Evolutionary conservation across 164 flowering plant genomes (phyloP).

Genomic region (Annona cherimola): DNA sequence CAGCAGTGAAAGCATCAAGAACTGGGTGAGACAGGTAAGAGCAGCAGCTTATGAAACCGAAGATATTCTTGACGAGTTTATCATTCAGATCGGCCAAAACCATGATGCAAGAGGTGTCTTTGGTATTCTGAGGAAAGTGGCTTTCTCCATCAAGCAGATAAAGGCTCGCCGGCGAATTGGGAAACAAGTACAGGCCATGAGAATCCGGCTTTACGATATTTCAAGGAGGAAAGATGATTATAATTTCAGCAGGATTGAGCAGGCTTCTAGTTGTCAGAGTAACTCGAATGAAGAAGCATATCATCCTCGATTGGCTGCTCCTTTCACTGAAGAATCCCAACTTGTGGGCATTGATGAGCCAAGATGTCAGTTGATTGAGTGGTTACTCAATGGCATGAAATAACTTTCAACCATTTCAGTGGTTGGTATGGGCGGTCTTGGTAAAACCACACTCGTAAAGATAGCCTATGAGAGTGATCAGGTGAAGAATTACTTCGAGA

Average conservation of each 20-base stretch:
- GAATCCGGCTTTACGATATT: background rate
- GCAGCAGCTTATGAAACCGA: conserved; percentile 1
- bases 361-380: background rate
- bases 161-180: background rate
- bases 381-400: conserved; percentile 20
- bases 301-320: background rate
- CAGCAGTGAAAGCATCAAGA: background rate
- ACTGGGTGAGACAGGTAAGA: conserved; percentile 4
- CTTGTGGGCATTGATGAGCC: conserved; percentile 1
- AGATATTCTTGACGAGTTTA: background rate
- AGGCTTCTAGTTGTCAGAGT: background rate
- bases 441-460: conserved; percentile 21
- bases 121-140: background rate
- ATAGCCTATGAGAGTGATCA: conserved; percentile 5
- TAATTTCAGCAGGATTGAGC: background rate
- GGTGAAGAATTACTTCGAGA: conserved; percentile 8
- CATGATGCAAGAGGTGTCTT: background rate
- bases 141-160: background rate
- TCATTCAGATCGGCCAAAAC: too few species aligned
- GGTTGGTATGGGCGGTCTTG: conserved; percentile 21
- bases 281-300: background rate
- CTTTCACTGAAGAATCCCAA: background rate
- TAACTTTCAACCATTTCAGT: background rate
- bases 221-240: background rate
- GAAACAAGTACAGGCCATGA: background rate